phyloP scores from a whole-genome alignment of 106 monocot species.

The Dioscorea zingiberensis region DNA sequence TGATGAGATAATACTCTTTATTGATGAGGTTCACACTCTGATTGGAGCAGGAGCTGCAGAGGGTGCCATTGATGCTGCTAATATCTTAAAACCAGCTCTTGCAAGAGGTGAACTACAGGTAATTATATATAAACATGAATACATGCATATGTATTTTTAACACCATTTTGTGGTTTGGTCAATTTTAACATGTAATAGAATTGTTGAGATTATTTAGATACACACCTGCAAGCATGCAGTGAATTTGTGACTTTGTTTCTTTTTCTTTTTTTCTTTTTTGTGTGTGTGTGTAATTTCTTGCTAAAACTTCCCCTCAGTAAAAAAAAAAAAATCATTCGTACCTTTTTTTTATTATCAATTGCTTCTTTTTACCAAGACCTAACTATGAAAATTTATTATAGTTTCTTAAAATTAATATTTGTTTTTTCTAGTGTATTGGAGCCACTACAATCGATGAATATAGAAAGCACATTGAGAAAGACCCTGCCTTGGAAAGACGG shows the following conservation, averaged over 20 bases:
- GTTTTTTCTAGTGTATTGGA: constrained; percentile 33
- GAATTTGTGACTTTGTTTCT: no score
- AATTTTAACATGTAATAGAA: no score
- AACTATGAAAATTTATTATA: not conserved
- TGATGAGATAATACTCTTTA: constrained; percentile 45
- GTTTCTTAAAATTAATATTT: not conserved
- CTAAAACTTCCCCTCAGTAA: not conserved
- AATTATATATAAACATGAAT: not conserved
- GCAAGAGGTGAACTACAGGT: constrained; percentile 56
- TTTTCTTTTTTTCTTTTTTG: not conserved
- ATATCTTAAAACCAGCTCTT: constrained; percentile 50
- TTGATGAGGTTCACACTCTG: constrained; percentile 53
- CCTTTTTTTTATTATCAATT: no score
- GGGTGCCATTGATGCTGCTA: constrained; percentile 19
- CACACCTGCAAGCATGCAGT: not conserved
- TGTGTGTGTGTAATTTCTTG: not conserved
- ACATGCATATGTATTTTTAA: not conserved
- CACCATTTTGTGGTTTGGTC: not conserved
- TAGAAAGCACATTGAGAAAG: constrained; percentile 49
- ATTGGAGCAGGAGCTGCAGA: constrained; percentile 41
- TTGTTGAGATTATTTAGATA: no score
- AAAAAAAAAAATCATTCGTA: no score
- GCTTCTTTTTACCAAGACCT: no score
- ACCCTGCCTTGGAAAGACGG: constrained; percentile 44
- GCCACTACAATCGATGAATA: constrained; percentile 52